These are phyloP conservation scores for Fremontodendron californicum DNA, from an alignment of 345 rosid species.

Conservation along the genomic window DNA sequence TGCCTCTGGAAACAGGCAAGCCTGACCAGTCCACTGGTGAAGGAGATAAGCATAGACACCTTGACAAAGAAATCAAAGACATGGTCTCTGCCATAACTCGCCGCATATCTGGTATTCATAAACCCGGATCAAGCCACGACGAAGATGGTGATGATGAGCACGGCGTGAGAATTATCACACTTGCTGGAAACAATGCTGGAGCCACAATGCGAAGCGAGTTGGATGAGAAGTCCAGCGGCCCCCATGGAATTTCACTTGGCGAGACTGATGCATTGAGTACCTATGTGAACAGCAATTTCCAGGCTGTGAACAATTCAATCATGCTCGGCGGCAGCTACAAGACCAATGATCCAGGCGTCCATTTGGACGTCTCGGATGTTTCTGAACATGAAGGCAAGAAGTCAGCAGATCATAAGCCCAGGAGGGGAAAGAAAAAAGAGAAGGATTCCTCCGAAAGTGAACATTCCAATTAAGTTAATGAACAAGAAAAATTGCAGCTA, in stretches of 20 bases:
- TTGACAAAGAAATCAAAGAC: slow-evolving; percentile 38
- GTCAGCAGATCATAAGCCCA: slow-evolving; percentile 18
- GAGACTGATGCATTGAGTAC: slow-evolving; percentile 49
- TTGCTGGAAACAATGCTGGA: slow-evolving; percentile 73
- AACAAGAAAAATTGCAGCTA: background rate
- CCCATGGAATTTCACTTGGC: slow-evolving; percentile 8
- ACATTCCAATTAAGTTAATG: slow-evolving; percentile 9
- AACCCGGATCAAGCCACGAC: slow-evolving; percentile 39
- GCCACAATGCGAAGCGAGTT: slow-evolving; percentile 68
- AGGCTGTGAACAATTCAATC: slow-evolving; percentile 84
- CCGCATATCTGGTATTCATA: slow-evolving; percentile 33
- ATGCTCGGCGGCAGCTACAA: slow-evolving; percentile 62
- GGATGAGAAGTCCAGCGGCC: slow-evolving; percentile 35
- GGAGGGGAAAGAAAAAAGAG: slow-evolving; percentile 27
- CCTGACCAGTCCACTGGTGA: slow-evolving; percentile 21
- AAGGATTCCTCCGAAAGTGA: slow-evolving; percentile 20
- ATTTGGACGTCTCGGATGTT: slow-evolving; percentile 57
- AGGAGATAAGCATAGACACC: slow-evolving; percentile 23
- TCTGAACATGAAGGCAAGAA: slow-evolving; percentile 20
- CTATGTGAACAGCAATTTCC: slow-evolving; percentile 86
- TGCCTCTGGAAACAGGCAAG: slow-evolving; percentile 35
- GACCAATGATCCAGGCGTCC: slow-evolving; percentile 90
- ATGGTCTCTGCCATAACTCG: slow-evolving; percentile 48
- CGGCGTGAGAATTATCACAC: slow-evolving; percentile 56
- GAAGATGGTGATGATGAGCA: slow-evolving; percentile 36